Base-by-base conservation (phyloP, 345 rosid species). In the Camelina neglecta region DNA sequence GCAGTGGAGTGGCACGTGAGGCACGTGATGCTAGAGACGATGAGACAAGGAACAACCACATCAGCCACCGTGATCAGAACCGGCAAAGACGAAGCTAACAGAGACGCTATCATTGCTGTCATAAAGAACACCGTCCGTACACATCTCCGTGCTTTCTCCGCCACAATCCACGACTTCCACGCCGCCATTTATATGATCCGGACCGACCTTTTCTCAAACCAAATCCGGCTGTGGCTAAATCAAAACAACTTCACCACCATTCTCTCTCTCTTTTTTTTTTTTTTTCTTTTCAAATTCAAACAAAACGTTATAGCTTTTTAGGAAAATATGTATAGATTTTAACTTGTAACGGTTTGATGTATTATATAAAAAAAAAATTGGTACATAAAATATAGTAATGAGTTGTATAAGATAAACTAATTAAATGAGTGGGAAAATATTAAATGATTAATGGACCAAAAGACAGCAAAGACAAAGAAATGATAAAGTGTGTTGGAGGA, bases 81-180 rank as follows among this genome's bases (percentile, higher is more conserved):
- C 45, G 97, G 97, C 60, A 93, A 76, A 49, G 97, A 93, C n/a
- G 96, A 91, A 36, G 84, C 90, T 62, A 93, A 70, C 16, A 93
- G 85, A 72, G 98, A 93, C 33, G 85, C 90, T 72, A 82, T 84
- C 98, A 93, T 93, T 81, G 98, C 91, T 73, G 87, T 87, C 81
- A 93, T 80, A 79, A 93, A 93, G 77, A 90, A 91, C 64, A 81
- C 83, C 44, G 98, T 93, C 74, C 96, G 54, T 2, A 80, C 49
- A 61, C 85, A 83, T 78, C 98, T 87, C 74, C 86, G 74, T 56
- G 69, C 81, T 85, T 91, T 93, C 63, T 93, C 98, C 55, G 87
- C 75, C 72, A 88, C 71, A 83, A 85, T 67, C 77, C 83, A 79
- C 24, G 84, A 83, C 78, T 80, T 85, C 77, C 81, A 78, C 49